A percentile compares a stretch with the other conserved stretches of the same genome.
phyloP scores from a whole-genome alignment of 306 rosid species.

The Pyrus pyrifolia region DNA sequence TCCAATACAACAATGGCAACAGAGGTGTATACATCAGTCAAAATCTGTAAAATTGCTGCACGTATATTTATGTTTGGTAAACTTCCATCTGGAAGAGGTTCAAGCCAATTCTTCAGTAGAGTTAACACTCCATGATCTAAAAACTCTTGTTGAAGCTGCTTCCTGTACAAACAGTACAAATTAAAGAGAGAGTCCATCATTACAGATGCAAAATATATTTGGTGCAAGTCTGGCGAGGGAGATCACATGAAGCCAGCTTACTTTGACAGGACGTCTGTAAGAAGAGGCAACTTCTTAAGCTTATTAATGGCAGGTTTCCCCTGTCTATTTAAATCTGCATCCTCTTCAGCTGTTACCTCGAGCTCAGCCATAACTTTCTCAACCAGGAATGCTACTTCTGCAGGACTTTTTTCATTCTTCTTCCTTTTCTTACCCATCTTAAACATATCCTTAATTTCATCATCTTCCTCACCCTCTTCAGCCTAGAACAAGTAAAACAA shows the following conservation, averaged over 20 bases:
- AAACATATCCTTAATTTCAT: constrained; percentile 66
- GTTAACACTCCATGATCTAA: constrained; percentile 87
- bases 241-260: constrained; percentile 25
- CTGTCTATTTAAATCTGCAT: constrained; percentile 77
- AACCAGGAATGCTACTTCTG: constrained; percentile 79
- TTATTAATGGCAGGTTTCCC: constrained; percentile 87
- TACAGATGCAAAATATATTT: neutral
- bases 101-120: constrained; percentile 86
- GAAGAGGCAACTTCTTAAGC: constrained; percentile 79
- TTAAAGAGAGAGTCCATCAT: neutral
- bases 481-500: constrained; percentile 49
- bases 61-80: constrained; percentile 84
- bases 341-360: constrained; percentile 94
- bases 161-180: constrained; percentile 36
- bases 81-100: constrained; percentile 97
- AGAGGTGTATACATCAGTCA: constrained; percentile 61
- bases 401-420: constrained; percentile 86
- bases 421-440: constrained; percentile 79
- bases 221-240: neutral
- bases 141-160: constrained; percentile 87
- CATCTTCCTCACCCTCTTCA: constrained; percentile 85
- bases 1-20: constrained; percentile 7
- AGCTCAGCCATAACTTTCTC: constrained; percentile 98
- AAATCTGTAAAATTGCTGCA: constrained; percentile 71
- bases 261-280: constrained; percentile 90